These are phyloP conservation scores for Penicillium frequentans DNA, from an alignment of 2,329 filamentous ascomycete species.

Conservation along the genomic window DNA sequence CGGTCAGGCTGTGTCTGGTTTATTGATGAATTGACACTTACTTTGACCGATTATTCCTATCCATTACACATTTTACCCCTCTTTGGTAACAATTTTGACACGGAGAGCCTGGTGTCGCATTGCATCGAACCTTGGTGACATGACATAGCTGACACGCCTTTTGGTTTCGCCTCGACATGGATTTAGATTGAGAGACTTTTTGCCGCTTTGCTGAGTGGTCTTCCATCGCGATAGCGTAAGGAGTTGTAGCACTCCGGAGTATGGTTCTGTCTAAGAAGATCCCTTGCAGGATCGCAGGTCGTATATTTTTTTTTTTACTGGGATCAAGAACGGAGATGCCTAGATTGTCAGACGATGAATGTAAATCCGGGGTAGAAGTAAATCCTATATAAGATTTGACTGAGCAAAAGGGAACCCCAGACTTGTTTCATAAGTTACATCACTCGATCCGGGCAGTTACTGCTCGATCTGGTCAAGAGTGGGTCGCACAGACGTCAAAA, in stretches of 20 bases:
- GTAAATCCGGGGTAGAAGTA: not conserved
- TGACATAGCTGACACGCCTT: constrained; percentile 11
- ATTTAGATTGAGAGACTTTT: not conserved
- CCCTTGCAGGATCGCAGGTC: not conserved
- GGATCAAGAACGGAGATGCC: not conserved
- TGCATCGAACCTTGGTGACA: constrained; percentile 11
- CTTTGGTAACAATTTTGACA: constrained; percentile 10
- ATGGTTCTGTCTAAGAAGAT: not conserved
- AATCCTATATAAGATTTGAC: not conserved
- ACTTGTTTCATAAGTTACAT: not conserved
- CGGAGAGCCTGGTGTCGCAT: constrained; percentile 2
- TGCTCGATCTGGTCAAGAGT: constrained; percentile 15
- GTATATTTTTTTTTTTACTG: not conserved
- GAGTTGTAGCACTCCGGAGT: too few species aligned
- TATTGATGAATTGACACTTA: not conserved
- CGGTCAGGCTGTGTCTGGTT: not conserved
- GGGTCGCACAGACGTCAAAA: not conserved
- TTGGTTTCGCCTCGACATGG: not conserved
- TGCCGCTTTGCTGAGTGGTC: not conserved
- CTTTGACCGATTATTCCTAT: constrained; percentile 1
- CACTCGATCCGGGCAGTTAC: constrained; percentile 12
- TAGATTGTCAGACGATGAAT: not conserved
- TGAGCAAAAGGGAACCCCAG: not conserved
- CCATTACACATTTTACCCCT: constrained; percentile 5
- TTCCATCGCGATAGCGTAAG: not conserved